Base-by-base conservation (phyloP, 1,284 basidiomycete species). In the Moniliella sp. region DNA sequence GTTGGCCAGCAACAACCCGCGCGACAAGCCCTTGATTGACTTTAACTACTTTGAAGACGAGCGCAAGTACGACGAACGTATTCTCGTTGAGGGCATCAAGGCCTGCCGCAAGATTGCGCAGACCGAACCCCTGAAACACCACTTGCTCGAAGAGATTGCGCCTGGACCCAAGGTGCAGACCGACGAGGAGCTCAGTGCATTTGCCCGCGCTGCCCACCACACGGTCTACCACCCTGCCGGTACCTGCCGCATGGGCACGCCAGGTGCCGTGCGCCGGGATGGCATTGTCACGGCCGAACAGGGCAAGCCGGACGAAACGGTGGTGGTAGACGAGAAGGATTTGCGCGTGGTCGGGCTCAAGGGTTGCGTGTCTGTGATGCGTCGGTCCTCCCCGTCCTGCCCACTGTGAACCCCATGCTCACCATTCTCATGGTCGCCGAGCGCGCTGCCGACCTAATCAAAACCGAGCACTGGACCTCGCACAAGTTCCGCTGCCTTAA, bases 51-150 rank as follows among this genome's bases (percentile, higher is more conserved):
- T 69, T 45, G 65, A 58, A 31, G 59, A 62, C 33, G 34, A 66
- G 30, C 54, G 67, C 26, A 55, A 62, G 32, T 64, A 68, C 44
- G 69, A 70, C 58, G 49, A 55, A 47, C 43, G 57, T 18, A 46
- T 67, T 8, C 46, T 70, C 31, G 54, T 70, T 14, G 68, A 72
- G 43, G 62, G 63, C 14, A 52, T 69, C 41, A 72, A 72, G 41
- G 68, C 66, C 39, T 60, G 62, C 3, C 51, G 68, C 12, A 61
- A 55, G 27, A 54, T 72, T 23, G 56, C 61, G 0, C 36, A 65
- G 9, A 61, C 61, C 5, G 59, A 63, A 27, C 68, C 69, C 0
- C 63, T 69, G 46, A 48, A 48, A 26, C 36, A 51, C 32, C 57
- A 60, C 33, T 39, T 61, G 3, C 37, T 61, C 37, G 50, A 74